A percentile compares a stretch with the other conserved stretches of the same genome.
Evolutionary conservation across 2,329 filamentous ascomycete species (phyloP).

Genomic region (Tolypocladium sp.): DNA sequence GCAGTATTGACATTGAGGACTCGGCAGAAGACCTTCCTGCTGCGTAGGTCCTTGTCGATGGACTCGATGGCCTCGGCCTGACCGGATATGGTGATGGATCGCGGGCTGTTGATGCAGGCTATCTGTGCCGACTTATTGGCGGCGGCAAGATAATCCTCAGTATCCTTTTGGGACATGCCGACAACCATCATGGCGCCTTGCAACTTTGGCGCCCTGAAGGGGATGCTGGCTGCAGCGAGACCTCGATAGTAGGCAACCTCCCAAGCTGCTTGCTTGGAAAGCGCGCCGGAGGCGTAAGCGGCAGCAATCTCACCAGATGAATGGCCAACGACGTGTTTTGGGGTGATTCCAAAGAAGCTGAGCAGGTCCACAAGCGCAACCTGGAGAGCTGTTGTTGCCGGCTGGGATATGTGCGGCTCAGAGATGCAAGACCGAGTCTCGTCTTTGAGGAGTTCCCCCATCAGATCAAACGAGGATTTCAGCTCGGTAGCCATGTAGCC

Average conservation of each 20-base stretch:
- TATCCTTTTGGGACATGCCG: conserved; percentile 19
- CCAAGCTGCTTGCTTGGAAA: conserved; percentile 29
- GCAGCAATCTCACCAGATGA: conserved; percentile 39
- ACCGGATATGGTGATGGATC: conserved; percentile 34
- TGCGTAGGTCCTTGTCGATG: conserved; percentile 21
- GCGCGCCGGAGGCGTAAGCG: conserved; percentile 27
- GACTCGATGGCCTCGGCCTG: conserved; percentile 18
- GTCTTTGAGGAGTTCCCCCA: conserved; percentile 24
- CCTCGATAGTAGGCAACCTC: conserved; percentile 32
- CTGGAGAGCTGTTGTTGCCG: conserved; percentile 31
- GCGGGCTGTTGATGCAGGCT: conserved; percentile 35
- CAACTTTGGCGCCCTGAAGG: conserved; percentile 13
- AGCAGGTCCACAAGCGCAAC: conserved; percentile 32
- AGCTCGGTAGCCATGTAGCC: conserved; percentile 19
- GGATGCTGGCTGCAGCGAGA: conserved; percentile 20
- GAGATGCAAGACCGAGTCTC: conserved; percentile 17
- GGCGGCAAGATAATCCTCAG: conserved; percentile 15
- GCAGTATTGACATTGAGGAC: conserved; percentile 27
- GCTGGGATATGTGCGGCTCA: conserved; percentile 27
- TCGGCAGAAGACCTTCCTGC: conserved; percentile 21
- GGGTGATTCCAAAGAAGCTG: conserved; percentile 19
- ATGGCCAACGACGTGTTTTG: conserved; percentile 30
- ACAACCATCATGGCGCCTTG: conserved; percentile 33
- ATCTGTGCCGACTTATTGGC: conserved; percentile 18
- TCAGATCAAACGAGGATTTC: conserved; percentile 21